Conservation (phyloP, 208 protist genomes). For the Novymonas esmeraldas region DNA sequence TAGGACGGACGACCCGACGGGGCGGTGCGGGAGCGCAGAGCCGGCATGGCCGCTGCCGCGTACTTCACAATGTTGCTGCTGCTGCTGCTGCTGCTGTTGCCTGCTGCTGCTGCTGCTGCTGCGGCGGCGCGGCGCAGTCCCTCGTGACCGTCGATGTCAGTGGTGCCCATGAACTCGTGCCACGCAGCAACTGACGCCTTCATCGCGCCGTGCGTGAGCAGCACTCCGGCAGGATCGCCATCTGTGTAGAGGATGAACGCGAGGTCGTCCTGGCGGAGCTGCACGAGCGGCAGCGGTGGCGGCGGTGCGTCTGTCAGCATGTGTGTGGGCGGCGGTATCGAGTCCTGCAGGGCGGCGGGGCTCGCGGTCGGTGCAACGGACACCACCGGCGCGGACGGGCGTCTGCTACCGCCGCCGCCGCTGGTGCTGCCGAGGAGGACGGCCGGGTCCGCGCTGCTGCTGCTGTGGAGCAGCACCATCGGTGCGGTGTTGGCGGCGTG, state of each 20-base stretch:
- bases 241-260: slow-evolving; percentile 85
- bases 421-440: background rate
- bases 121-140: slow-evolving; percentile 1
- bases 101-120: background rate
- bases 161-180: slow-evolving; percentile 34
- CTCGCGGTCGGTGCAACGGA: too few species aligned
- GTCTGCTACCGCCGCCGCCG: background rate
- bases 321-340: too few species aligned
- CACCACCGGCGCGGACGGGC: too few species aligned
- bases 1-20: slow-evolving; percentile 49
- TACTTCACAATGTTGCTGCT: slow-evolving; percentile 4
- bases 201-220: slow-evolving; percentile 77
- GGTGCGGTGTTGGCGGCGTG: background rate
- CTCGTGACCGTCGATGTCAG: slow-evolving; percentile 24
- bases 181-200: slow-evolving; percentile 42
- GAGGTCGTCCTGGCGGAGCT: slow-evolving; percentile 45
- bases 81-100: background rate
- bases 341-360: too few species aligned
- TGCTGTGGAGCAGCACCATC: background rate
- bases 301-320: too few species aligned
- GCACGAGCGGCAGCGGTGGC: slow-evolving; percentile 6
- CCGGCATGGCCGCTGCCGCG: slow-evolving; percentile 23
- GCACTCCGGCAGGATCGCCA: slow-evolving; percentile 80
- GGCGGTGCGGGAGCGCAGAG: slow-evolving; percentile 23
- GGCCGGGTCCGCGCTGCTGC: background rate